Conservation (phyloP, 805 yeast species). For the Clavispora santaluciae region DNA sequence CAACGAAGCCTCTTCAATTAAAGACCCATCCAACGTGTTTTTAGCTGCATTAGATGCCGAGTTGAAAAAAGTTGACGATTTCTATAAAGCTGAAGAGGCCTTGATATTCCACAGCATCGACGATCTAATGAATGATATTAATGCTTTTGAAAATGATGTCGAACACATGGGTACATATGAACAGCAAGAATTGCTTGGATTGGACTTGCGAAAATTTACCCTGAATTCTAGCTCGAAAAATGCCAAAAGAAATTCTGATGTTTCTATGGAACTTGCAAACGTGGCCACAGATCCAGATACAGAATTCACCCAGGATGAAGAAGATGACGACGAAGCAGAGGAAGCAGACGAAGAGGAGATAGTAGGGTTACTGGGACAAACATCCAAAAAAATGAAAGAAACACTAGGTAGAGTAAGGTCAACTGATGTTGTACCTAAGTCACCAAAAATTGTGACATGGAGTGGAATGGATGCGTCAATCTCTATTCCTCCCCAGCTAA, state of each 20-base stretch:
- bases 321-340: constrained; percentile 8
- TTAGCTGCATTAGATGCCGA: constrained; percentile 72
- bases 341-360: constrained; percentile 1
- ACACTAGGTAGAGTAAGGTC: constrained; percentile 18
- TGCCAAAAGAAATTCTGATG: constrained; percentile 13
- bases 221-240: neutral
- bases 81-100: constrained; percentile 66
- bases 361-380: too few species aligned
- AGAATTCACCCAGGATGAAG: constrained; percentile 26
- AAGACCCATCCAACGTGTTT: constrained; percentile 57
- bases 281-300: constrained; percentile 31
- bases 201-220: neutral
- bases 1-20: constrained; percentile 19
- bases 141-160: constrained; percentile 48
- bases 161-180: constrained; percentile 4
- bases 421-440: constrained; percentile 33
- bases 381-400: too few species aligned
- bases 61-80: constrained; percentile 66
- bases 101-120: constrained; percentile 50
- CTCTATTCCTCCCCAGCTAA: constrained; percentile 15
- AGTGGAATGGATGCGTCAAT: constrained; percentile 1
- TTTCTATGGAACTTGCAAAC: constrained; percentile 15
- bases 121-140: constrained; percentile 56
- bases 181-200: neutral
- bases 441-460: constrained; percentile 30